Base-by-base conservation (phyloP, 495 filamentous ascomycete species). In the Hypoxylon cercidicola region DNA sequence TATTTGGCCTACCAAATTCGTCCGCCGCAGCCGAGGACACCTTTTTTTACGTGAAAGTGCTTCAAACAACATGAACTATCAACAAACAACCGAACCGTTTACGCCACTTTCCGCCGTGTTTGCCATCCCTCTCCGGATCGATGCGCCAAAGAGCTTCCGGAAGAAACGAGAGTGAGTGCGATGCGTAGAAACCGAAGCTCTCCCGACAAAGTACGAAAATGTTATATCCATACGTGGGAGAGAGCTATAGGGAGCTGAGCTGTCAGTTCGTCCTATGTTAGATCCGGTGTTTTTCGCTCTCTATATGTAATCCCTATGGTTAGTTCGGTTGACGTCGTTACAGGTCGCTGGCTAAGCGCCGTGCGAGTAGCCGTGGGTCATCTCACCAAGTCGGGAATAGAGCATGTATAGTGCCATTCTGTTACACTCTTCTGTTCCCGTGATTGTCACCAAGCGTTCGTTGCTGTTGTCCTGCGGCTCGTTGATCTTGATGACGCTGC, bases 401-500 rank as follows among this genome's bases (percentile, higher is more conserved):
- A 99, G 88, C 94, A 99, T 97, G 76, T 98, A 99, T 48, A 99
- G 82, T 19, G 95, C 95, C 93, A 99, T 98, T 77, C 97, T 90
- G 78, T 99, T 99, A 81, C 93, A 97, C 74, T 97, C 95, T 64
- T 94, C 92, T 7, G 95, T 98, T 50, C 95, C 95, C 4, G 96
- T 97, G 68, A 99, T 97, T 7, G 95, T 99, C 23, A 99, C 95
- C 51, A 99, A 82, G 55, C 95, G 86, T 79, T 99, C 95, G 72
- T 98, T 99, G 83, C 93, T 97, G 78, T 96, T 98, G 75, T 98
- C 96, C 71, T 97, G 94, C 0, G 95, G 95, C 73, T 99, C 95
- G 75, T 99, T 99, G 82, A 99, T 99, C 85, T 99, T 99, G 74
- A 99, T 99, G 11, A 98, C 94, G 77, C 95, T 98, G 62, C 96